phyloP scores from a whole-genome alignment of 1,139 yeast species.

The Trichomonascaceae sp. region DNA sequence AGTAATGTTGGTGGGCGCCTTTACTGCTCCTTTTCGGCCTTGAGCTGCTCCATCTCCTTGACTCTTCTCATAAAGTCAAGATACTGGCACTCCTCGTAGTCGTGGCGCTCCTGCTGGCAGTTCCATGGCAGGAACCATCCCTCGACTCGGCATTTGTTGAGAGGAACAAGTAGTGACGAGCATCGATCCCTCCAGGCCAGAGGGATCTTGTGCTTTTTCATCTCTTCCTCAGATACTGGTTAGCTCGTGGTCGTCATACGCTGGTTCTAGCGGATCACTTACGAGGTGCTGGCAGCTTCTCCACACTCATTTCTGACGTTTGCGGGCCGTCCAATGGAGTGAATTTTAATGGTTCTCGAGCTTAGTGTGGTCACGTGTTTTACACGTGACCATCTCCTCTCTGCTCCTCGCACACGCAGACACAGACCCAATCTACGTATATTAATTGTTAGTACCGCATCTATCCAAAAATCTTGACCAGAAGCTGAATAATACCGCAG shows the following conservation, averaged over 20 bases:
- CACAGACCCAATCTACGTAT: too few relatives aligned
- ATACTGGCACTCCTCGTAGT: slow-evolving; percentile 79
- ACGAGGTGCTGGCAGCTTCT: slow-evolving; percentile 13
- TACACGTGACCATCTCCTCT: too few relatives aligned
- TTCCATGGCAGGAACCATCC: slow-evolving; percentile 49
- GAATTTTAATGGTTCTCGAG: neutral
- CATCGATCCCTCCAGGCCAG: slow-evolving; percentile 79
- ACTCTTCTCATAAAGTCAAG: slow-evolving; percentile 74
- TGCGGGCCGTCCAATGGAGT: neutral
- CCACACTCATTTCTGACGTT: slow-evolving; percentile 6
- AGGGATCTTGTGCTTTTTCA: slow-evolving; percentile 71
- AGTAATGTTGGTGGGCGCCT: too few relatives aligned
- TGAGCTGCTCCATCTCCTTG: slow-evolving; percentile 50
- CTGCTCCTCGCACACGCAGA: too few relatives aligned
- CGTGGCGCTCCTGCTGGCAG: slow-evolving; percentile 70
- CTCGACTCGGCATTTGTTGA: slow-evolving; percentile 45
- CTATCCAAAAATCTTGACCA: neutral
- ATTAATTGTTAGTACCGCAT: neutral
- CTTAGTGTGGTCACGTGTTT: too few relatives aligned
- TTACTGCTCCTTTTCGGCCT: too few relatives aligned
- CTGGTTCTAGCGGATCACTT: slow-evolving; percentile 4
- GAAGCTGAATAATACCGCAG: neutral
- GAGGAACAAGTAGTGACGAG: slow-evolving; percentile 60
- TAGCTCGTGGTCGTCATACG: slow-evolving; percentile 1
- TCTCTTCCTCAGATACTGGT: slow-evolving; percentile 67